Evolutionary conservation across 371 early-diverging fungal genomes (phyloP).

Genomic region (Mucor racemosus): DNA sequence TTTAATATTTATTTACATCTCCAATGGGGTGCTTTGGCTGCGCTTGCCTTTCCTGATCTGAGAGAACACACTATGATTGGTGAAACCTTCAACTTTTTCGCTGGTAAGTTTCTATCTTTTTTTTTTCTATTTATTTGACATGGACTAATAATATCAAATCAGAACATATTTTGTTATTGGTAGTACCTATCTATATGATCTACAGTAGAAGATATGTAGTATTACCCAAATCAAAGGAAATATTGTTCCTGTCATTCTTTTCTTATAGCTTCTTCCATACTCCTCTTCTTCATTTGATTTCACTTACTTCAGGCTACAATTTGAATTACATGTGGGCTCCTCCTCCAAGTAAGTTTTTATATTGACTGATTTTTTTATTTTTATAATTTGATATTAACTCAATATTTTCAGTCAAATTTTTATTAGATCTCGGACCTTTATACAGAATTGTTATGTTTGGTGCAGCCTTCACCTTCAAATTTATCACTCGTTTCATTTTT

Average conservation of each 20-base stretch:
- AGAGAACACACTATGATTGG: conserved; percentile 57
- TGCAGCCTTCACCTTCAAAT: conserved; percentile 33
- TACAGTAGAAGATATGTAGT: conserved; percentile 62
- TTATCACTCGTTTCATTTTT: conserved; percentile 36
- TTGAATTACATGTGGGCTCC: conserved; percentile 66
- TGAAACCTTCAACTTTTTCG: conserved; percentile 66
- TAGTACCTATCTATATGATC: conserved; percentile 64
- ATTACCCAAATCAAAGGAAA: conserved; percentile 54
- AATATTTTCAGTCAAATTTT: conserved; percentile 35
- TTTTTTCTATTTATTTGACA: conserved; percentile 1
- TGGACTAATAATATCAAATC: neutral
- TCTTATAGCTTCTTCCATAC: conserved; percentile 64
- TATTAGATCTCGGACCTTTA: conserved; percentile 44
- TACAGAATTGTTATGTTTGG: conserved; percentile 50
- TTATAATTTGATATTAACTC: neutral
- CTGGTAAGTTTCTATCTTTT: conserved; percentile 43
- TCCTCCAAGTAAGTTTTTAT: conserved; percentile 53
- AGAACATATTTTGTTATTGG: conserved; percentile 62
- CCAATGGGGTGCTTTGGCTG: conserved; percentile 70
- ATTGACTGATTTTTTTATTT: neutral
- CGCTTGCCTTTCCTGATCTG: conserved; percentile 62
- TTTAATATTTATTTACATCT: conserved; percentile 68
- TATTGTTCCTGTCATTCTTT: conserved; percentile 60
- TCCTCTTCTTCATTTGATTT: conserved; percentile 53
- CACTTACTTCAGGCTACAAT: conserved; percentile 59